These are phyloP conservation scores for Chlamydomonas asymmetrica DNA, from an alignment of 139 green algal species.

Conservation along the genomic window DNA sequence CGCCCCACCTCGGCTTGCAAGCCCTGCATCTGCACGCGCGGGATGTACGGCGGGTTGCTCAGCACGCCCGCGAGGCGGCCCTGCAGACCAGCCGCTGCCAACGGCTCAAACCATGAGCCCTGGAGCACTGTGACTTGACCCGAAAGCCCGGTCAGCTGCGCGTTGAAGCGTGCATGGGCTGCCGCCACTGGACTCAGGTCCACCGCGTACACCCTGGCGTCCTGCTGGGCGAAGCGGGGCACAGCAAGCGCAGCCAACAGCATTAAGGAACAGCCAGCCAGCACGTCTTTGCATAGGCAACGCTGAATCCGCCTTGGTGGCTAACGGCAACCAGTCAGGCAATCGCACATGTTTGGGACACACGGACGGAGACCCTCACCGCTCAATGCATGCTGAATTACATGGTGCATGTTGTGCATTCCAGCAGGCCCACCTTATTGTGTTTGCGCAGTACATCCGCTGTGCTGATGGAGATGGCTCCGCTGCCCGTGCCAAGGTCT, in stretches of 20 bases:
- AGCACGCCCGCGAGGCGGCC: conserved; percentile 75
- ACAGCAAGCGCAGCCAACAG: neutral
- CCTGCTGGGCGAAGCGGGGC: neutral
- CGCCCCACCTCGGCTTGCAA: conserved; percentile 73
- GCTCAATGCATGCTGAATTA: too few species aligned
- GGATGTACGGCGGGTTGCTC: conserved; percentile 95
- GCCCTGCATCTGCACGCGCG: conserved; percentile 51
- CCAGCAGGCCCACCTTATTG: conserved; percentile 15
- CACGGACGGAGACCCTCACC: too few species aligned
- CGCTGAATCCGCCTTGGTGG: too few species aligned
- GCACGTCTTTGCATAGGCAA: too few species aligned
- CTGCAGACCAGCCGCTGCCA: conserved; percentile 36
- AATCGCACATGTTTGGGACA: too few species aligned
- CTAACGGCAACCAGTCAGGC: too few species aligned
- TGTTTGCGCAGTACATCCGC: conserved; percentile 55
- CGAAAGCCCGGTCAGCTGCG: neutral
- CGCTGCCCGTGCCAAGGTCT: conserved; percentile 91
- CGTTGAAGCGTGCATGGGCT: conserved; percentile 65
- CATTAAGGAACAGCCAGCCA: too few species aligned
- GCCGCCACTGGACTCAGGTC: conserved; percentile 60
- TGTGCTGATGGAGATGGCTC: conserved; percentile 80
- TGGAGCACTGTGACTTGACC: conserved; percentile 37
- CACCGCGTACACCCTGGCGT: conserved; percentile 63
- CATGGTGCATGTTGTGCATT: neutral
- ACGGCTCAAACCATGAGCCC: conserved; percentile 76